Conservation (phyloP, 2,329 filamentous ascomycete species). For the Talaromyces atroroseus region DNA sequence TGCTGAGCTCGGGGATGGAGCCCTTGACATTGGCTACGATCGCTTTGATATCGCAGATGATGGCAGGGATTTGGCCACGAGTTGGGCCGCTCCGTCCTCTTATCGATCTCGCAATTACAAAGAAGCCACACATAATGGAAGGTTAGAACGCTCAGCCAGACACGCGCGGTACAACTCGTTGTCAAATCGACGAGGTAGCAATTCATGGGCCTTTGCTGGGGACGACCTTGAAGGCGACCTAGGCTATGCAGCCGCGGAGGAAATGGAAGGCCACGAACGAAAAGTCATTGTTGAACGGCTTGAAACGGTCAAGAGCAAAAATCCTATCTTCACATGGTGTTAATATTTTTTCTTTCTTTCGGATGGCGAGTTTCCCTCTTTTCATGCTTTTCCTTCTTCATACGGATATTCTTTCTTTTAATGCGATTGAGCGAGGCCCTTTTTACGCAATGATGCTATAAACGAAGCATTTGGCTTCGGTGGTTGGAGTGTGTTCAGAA, state of each 20-base stretch:
- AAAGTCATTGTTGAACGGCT: constrained; percentile 96
- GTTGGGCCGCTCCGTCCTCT: constrained; percentile 28
- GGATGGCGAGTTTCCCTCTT: neutral
- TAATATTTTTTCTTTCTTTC: constrained; percentile 36
- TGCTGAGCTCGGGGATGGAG: constrained; percentile 31
- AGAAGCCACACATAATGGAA: constrained; percentile 15
- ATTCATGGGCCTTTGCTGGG: constrained; percentile 51
- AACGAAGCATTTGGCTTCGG: neutral
- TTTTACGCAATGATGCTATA: constrained; percentile 5
- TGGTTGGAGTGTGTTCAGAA: neutral
- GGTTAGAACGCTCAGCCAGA: constrained; percentile 15
- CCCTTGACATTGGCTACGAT: constrained; percentile 26
- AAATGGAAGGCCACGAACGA: constrained; percentile 82
- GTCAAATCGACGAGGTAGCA: constrained; percentile 33
- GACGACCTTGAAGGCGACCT: constrained; percentile 87
- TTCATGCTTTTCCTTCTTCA: constrained; percentile 12
- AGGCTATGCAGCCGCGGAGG: constrained; percentile 88
- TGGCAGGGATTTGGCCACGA: constrained; percentile 32
- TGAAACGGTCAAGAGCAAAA: constrained; percentile 90
- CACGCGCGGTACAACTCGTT: constrained; percentile 33
- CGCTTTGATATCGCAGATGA: constrained; percentile 24
- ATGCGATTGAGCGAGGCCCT: constrained; percentile 2
- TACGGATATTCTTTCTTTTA: constrained; percentile 11
- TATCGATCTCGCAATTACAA: constrained; percentile 21
- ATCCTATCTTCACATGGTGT: constrained; percentile 97